phyloP scores from a whole-genome alignment of 1,139 yeast genomes.

The Yamadazyma aaseri region DNA sequence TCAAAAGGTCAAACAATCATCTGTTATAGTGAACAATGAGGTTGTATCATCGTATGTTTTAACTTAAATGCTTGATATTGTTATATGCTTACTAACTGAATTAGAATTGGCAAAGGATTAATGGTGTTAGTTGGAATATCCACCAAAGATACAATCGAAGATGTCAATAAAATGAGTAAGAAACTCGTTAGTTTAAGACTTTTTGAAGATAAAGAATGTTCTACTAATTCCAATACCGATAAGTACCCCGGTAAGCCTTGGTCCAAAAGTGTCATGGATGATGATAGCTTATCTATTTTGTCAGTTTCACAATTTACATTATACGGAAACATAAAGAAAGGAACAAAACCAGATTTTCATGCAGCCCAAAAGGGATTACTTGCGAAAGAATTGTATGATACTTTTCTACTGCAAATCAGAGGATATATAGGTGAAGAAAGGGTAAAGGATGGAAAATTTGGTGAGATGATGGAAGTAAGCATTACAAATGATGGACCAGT shows the following conservation, averaged over 20 bases:
- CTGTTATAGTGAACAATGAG: conserved; percentile 74
- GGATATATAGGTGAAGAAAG: conserved; percentile 57
- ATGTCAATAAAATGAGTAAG: conserved; percentile 64
- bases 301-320: conserved; percentile 87
- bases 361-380: conserved; percentile 78
- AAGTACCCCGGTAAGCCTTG: conserved; percentile 64
- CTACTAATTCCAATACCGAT: conserved; percentile 30
- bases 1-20: conserved; percentile 83
- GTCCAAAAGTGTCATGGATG: conserved; percentile 37
- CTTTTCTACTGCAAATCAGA: conserved; percentile 50
- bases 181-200: conserved; percentile 65
- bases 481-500: conserved; percentile 86
- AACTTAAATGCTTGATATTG: background rate
- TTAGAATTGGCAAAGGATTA: conserved; percentile 68
- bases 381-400: conserved; percentile 68
- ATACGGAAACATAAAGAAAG: conserved; percentile 79
- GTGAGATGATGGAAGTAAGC: conserved; percentile 95
- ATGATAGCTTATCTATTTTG: conserved; percentile 33
- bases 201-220: conserved; percentile 57
- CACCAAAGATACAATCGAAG: conserved; percentile 70
- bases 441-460: conserved; percentile 86
- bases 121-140: conserved; percentile 83
- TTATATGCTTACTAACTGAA: conserved; percentile 7
- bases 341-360: conserved; percentile 93
- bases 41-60: conserved; percentile 65